These are phyloP conservation scores for Backusella westeae DNA, from an alignment of 192 early-diverging fungal genomes.

Conservation along the genomic window DNA sequence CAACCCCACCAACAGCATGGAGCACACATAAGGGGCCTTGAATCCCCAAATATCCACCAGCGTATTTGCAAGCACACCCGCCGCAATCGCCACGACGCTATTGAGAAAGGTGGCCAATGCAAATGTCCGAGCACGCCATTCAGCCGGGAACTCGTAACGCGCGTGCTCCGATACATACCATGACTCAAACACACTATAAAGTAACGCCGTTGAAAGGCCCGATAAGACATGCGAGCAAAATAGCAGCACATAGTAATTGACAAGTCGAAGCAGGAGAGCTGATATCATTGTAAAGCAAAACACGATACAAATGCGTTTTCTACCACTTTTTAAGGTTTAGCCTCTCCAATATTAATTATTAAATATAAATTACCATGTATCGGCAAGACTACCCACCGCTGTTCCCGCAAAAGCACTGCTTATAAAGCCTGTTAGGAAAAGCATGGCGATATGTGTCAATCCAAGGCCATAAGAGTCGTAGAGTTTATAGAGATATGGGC, in stretches of 20 bases:
- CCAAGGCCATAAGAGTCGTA: constrained; percentile 59
- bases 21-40: constrained; percentile 63
- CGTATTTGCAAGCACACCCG: constrained; percentile 63
- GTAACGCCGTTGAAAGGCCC: constrained; percentile 48
- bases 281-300: constrained; percentile 47
- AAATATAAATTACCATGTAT: constrained; percentile 53
- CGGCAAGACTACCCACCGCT: constrained; percentile 65
- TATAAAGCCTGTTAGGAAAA: constrained; percentile 74
- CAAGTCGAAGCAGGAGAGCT: constrained; percentile 40
- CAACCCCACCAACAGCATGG: constrained; percentile 48
- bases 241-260: constrained; percentile 36
- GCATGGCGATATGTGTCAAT: constrained; percentile 58
- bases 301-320: constrained; percentile 43
- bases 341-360: neutral
- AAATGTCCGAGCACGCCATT: constrained; percentile 60
- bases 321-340: constrained; percentile 34
- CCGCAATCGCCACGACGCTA: constrained; percentile 65
- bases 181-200: constrained; percentile 64
- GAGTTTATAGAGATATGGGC: constrained; percentile 64
- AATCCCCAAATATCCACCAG: constrained; percentile 52
- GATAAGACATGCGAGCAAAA: constrained; percentile 46
- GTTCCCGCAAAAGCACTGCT: constrained; percentile 71
- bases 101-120: constrained; percentile 65
- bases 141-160: constrained; percentile 46
- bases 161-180: constrained; percentile 62